Percentiles rank a stretch among this genome's conserved stretches.
phyloP scores from a whole-genome alignment of 108 stramenopile species.

The Fistulifera pelliculosa region DNA sequence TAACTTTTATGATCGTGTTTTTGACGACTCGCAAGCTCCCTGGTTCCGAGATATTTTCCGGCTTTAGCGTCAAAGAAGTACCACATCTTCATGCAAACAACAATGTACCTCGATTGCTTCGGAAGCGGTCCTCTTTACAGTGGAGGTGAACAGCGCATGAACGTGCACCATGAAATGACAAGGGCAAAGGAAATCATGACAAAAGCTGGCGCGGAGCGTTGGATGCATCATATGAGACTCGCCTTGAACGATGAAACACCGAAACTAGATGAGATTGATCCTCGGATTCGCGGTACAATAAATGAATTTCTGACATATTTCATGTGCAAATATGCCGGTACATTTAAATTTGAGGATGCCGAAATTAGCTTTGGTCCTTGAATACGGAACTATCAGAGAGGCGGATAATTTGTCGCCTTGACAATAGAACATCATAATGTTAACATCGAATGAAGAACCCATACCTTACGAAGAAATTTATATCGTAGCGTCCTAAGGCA shows the following conservation, averaged over 20 bases:
- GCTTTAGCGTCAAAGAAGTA: conserved; percentile 6
- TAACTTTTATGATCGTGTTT: conserved; percentile 19
- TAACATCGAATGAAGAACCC: too few species aligned
- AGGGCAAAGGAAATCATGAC: conserved; percentile 16
- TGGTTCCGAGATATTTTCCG: conserved; percentile 10
- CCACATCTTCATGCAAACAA: conserved; percentile 17
- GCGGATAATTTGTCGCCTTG: neutral
- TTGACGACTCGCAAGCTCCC: conserved; percentile 7
- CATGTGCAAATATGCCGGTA: conserved; percentile 14
- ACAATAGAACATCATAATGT: too few species aligned
- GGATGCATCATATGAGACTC: conserved; percentile 22
- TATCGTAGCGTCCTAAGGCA: too few species aligned
- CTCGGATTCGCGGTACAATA: conserved; percentile 15
- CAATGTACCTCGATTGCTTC: conserved; percentile 18
- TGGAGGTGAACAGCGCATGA: conserved; percentile 16
- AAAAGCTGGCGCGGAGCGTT: conserved; percentile 13
- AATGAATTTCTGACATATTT: conserved; percentile 18
- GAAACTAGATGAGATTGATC: conserved; percentile 7
- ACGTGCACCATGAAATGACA: conserved; percentile 12
- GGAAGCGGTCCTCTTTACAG: conserved; percentile 19
- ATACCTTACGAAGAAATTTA: too few species aligned
- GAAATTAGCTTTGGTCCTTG: conserved; percentile 7
- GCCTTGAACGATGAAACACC: conserved; percentile 8
- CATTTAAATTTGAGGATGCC: conserved; percentile 17
- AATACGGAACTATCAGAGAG: too few species aligned